Evolutionary conservation across 176 grass and related monocot genomes (phyloP).

Genomic region (Luzula sylvatica): DNA sequence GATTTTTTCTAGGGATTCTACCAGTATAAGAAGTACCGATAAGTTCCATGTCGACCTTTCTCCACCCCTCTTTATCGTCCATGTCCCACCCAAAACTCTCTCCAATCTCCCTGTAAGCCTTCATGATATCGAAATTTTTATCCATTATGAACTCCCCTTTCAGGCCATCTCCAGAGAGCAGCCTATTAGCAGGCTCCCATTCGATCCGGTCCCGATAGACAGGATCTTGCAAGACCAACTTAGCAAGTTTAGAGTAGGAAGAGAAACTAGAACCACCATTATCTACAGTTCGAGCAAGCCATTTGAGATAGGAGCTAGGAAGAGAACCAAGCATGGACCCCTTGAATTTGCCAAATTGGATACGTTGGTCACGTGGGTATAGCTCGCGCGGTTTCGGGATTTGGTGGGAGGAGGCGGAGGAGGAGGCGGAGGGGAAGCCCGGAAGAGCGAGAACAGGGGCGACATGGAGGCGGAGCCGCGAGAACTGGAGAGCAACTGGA

Average conservation of each 20-base stretch:
- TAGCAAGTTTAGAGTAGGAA: background rate
- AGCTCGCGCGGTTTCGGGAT: background rate
- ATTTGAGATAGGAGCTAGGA: constrained; percentile 12
- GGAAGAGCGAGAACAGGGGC: background rate
- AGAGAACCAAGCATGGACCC: constrained; percentile 14
- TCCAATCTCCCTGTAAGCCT: constrained; percentile 11
- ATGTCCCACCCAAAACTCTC: constrained; percentile 13
- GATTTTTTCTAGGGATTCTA: constrained; percentile 14
- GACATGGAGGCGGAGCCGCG: background rate
- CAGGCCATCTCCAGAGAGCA: background rate
- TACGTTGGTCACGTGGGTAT: background rate
- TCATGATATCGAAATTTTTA: background rate
- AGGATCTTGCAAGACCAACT: constrained; percentile 6
- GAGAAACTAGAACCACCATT: background rate
- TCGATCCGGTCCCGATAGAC: constrained; percentile 12
- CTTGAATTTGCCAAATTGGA: constrained; percentile 7
- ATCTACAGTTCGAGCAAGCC: background rate
- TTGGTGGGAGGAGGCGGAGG: background rate
- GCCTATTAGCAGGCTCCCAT: background rate
- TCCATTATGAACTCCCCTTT: background rate
- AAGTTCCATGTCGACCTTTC: background rate
- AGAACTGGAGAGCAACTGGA: background rate
- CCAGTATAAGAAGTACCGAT: constrained; percentile 16
- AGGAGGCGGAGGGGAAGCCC: background rate
- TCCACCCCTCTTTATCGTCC: constrained; percentile 17